Conservation (phyloP, 108 stramenopile species). For the Nannochloropsis gaditana region DNA sequence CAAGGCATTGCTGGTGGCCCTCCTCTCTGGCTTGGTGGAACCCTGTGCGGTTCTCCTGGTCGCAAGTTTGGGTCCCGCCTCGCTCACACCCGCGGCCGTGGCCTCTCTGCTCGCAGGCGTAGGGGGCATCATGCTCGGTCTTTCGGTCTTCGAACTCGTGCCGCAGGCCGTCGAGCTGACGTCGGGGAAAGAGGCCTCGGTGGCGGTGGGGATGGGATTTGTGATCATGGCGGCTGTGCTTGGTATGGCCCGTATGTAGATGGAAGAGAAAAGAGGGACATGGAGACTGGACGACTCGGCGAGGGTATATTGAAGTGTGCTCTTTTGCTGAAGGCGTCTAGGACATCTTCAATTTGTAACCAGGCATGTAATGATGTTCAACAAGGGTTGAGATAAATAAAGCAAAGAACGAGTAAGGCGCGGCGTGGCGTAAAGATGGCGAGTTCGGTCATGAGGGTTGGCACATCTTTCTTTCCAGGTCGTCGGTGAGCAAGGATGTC, state of each 20-base stretch:
- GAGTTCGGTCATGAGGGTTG: too few species aligned
- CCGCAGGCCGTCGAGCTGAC: neutral
- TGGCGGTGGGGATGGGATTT: neutral
- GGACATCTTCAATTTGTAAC: too few species aligned
- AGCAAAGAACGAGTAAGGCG: too few species aligned
- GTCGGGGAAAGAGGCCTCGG: neutral
- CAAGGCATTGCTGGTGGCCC: conserved; percentile 65
- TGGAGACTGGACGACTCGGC: too few species aligned
- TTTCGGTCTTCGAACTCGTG: neutral
- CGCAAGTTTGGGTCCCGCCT: neutral
- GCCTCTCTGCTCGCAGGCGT: neutral
- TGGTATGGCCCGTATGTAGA: neutral
- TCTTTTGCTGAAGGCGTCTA: too few species aligned
- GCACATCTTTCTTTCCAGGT: too few species aligned
- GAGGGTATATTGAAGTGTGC: too few species aligned
- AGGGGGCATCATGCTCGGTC: neutral
- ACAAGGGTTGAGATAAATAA: too few species aligned
- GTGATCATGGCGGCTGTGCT: neutral
- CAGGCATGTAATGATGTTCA: too few species aligned
- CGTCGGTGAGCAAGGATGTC: too few species aligned
- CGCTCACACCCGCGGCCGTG: neutral
- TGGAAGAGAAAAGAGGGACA: neutral
- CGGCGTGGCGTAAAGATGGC: too few species aligned
- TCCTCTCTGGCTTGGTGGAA: conserved; percentile 63
- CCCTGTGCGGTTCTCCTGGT: neutral